These are phyloP conservation scores for Fusarium cyanostomum DNA, from an alignment of 2,329 filamentous ascomycete species.

Conservation along the genomic window DNA sequence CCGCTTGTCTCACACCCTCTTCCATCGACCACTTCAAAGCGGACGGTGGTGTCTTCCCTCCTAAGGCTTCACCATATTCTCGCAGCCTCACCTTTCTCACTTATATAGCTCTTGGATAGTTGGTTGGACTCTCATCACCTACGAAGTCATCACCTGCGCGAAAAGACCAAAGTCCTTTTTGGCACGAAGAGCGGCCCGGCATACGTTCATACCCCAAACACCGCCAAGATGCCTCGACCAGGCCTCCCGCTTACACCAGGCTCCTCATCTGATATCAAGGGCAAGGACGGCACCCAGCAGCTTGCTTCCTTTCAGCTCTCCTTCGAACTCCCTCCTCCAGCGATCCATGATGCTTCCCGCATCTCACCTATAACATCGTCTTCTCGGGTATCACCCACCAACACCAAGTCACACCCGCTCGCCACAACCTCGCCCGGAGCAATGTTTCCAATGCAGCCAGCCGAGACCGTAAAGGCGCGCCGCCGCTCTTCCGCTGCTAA, in stretches of 20 bases:
- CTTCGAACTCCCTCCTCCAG: conserved; percentile 82
- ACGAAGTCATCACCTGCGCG: background rate
- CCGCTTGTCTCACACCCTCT: background rate
- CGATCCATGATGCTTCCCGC: conserved; percentile 64
- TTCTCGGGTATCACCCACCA: conserved; percentile 40
- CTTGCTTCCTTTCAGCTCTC: conserved; percentile 70
- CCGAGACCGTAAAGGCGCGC: conserved; percentile 63
- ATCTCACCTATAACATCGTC: conserved; percentile 52
- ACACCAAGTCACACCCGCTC: conserved; percentile 47
- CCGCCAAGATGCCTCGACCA: conserved; percentile 47
- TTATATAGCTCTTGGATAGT: background rate
- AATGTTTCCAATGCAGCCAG: conserved; percentile 58
- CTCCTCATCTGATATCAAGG: conserved; percentile 81
- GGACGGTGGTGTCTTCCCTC: background rate
- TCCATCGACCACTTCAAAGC: background rate
- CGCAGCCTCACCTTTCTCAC: background rate
- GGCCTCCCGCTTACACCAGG: conserved; percentile 75
- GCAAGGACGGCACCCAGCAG: conserved; percentile 71
- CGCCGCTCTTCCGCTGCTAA: conserved; percentile 59
- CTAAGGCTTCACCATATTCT: background rate
- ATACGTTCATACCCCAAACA: background rate
- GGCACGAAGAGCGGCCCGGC: background rate
- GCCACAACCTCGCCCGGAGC: conserved; percentile 38
- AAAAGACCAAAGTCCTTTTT: background rate
- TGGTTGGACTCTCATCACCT: background rate